Conservation (phyloP, 2,329 filamentous ascomycete species). For the Didymella pinodella region DNA sequence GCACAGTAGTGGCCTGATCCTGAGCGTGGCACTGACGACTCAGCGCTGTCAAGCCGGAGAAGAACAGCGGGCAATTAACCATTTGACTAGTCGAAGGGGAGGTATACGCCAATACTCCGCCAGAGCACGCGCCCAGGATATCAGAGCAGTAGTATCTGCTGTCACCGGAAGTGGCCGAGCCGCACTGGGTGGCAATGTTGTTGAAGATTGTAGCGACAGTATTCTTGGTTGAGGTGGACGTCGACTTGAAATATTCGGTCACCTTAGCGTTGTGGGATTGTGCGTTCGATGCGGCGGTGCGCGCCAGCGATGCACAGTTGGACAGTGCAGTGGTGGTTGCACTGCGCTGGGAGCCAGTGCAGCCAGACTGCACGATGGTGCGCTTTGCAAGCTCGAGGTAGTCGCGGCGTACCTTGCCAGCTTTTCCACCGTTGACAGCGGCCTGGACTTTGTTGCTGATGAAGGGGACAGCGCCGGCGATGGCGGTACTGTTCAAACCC, state of each 20-base stretch:
- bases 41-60: conserved; percentile 59
- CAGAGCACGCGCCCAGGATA: conserved; percentile 58
- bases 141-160: conserved; percentile 67
- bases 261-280: conserved; percentile 59
- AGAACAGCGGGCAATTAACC: conserved; percentile 68
- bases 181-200: conserved; percentile 63
- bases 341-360: conserved; percentile 57
- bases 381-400: conserved; percentile 60
- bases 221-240: conserved; percentile 53
- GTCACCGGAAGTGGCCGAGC: conserved; percentile 57
- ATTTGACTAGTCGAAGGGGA: conserved; percentile 61
- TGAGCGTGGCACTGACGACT: conserved; percentile 65
- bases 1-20: conserved; percentile 67
- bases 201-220: conserved; percentile 62
- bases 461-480: conserved; percentile 61
- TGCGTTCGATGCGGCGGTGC: conserved; percentile 60
- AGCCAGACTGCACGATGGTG: conserved; percentile 61
- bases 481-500: conserved; percentile 57
- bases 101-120: conserved; percentile 66
- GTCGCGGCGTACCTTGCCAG: conserved; percentile 58
- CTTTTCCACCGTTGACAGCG: conserved; percentile 62
- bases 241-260: conserved; percentile 69
- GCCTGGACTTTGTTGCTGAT: conserved; percentile 65
- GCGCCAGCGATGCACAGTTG: conserved; percentile 62
- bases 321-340: conserved; percentile 59